Evolutionary conservation across 306 rosid species (phyloP).

Genomic region (Lathyrus aphaca): DNA sequence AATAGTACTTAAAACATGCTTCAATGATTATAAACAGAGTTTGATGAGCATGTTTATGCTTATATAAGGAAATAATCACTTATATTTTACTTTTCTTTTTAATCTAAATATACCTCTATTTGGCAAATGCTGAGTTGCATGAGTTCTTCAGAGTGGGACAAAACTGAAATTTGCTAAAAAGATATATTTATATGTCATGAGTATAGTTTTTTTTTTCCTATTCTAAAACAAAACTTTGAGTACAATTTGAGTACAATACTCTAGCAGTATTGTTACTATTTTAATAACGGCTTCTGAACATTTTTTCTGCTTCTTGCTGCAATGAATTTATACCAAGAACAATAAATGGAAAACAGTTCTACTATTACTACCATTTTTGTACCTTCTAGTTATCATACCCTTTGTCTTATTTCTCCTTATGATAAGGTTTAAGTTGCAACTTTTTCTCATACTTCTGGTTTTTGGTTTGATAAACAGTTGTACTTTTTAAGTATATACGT

Average conservation of each 20-base stretch:
- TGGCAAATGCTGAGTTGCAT: slow-evolving; percentile 18
- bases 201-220: neutral
- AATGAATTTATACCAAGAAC: slow-evolving; percentile 37
- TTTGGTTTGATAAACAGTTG: slow-evolving; percentile 4
- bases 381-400: slow-evolving; percentile 26
- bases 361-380: slow-evolving; percentile 33
- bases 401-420: slow-evolving; percentile 28
- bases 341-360: slow-evolving; percentile 35
- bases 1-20: too few species aligned
- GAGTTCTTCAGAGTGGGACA: slow-evolving; percentile 31
- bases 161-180: slow-evolving; percentile 39
- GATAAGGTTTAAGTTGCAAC: slow-evolving; percentile 18
- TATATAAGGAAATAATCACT: slow-evolving; percentile 2
- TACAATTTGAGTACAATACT: slow-evolving; percentile 31
- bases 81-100: neutral
- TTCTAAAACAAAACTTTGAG: slow-evolving; percentile 36
- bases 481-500: neutral
- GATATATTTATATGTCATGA: slow-evolving; percentile 18
- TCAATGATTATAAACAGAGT: too few species aligned
- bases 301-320: slow-evolving; percentile 34
- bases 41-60: neutral
- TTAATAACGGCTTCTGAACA: slow-evolving; percentile 39
- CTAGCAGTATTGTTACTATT: slow-evolving; percentile 22
- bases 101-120: slow-evolving; percentile 27
- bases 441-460: neutral